Evolutionary conservation across 176 grass and related monocot genomes (phyloP), one percentile per base, ranked within the genome.

Genomic region (Poa pratensis): DNA sequence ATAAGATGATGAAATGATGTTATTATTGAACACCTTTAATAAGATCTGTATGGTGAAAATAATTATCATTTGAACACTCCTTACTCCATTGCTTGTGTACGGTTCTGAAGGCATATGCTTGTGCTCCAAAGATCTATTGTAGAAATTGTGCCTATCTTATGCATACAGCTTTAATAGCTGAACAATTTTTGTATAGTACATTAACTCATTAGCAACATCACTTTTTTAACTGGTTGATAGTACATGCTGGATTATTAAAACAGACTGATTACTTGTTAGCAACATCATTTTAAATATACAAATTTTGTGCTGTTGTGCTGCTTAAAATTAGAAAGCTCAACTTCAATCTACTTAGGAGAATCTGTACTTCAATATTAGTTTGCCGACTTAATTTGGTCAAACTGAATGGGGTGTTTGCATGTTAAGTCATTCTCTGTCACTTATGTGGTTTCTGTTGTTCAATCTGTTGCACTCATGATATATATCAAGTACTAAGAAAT

Each of bases 401-500:
- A 16, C 15, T 77, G 51, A 48, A 88, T 0, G 3, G 57, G 58
- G 19, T 82, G 35, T 67, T 22, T 57, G 37, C 15, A 24, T 69
- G 26, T 1, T 23, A 19, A 82, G 17, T 71, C 39, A 40, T 73
- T 30, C 43, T 67, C 3, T 32, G 22, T 75, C 24, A 75, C 2
- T 49, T 42, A 1, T 55, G 43, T 68, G 67, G 28, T 79, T 81
- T 5, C 50, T 82, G 3, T 77, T 71, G 23, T 22, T 14, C 43
- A 63, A 10, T 84, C 14, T 43, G n/a, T 55, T 87, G 77, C 49
- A 23, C n/a, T 50, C 27, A 62, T 83, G 27, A 7, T 43, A 42
- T 22, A 42, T 84, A 68, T 76, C 20, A 32, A 34, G 35, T 80
- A 45, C 69, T 69, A 76, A 87, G 15, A 68, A 32, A 39, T 45